A percentile compares a stretch with the other conserved stretches of the same genome.
Conservation (phyloP, 495 filamentous ascomycete genomes). For the Penicillium lagena region DNA sequence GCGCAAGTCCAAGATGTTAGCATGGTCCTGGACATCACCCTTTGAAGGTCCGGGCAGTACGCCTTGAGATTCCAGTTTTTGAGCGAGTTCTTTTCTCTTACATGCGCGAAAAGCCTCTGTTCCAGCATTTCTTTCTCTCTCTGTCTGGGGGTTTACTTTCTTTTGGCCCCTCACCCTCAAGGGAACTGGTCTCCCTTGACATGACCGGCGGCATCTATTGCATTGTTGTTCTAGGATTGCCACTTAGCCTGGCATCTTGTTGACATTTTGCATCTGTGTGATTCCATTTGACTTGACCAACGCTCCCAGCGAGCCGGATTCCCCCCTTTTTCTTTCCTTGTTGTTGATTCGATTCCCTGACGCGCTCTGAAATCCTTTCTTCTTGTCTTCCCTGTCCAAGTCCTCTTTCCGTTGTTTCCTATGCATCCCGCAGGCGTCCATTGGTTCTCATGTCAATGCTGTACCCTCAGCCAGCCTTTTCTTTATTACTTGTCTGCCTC, state of each 20-base stretch:
- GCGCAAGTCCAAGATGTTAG: conserved; percentile 89
- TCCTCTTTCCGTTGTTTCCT: conserved; percentile 10
- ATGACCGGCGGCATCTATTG: conserved; percentile 9
- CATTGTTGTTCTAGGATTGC: conserved; percentile 11
- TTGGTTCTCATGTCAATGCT: conserved; percentile 34
- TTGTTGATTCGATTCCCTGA: conserved; percentile 21
- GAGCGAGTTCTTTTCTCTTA: conserved; percentile 22
- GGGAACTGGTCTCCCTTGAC: conserved; percentile 18
- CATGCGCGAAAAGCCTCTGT: conserved; percentile 20
- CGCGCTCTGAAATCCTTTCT: conserved; percentile 17
- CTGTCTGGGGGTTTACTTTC: no score
- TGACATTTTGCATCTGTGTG: conserved; percentile 15
- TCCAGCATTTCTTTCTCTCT: conserved; percentile 12
- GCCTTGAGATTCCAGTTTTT: conserved; percentile 25
- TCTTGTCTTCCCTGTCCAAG: conserved; percentile 27
- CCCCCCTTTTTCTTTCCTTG: conserved; percentile 25
- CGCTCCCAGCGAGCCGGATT: conserved; percentile 31
- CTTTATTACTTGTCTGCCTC: conserved; percentile 11
- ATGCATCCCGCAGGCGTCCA: conserved; percentile 46
- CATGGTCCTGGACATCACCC: conserved; percentile 90
- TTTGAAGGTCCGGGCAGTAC: conserved; percentile 45
- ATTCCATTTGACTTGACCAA: conserved; percentile 18
- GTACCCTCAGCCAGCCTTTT: conserved; percentile 14
- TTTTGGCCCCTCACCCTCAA: conserved; percentile 3
- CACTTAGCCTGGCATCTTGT: conserved; percentile 7